Evolutionary conservation across 2,329 filamentous ascomycete genomes (phyloP), one percentile per base, ranked within the genome.

Genomic region (Fonsecaea pedrosoi): DNA sequence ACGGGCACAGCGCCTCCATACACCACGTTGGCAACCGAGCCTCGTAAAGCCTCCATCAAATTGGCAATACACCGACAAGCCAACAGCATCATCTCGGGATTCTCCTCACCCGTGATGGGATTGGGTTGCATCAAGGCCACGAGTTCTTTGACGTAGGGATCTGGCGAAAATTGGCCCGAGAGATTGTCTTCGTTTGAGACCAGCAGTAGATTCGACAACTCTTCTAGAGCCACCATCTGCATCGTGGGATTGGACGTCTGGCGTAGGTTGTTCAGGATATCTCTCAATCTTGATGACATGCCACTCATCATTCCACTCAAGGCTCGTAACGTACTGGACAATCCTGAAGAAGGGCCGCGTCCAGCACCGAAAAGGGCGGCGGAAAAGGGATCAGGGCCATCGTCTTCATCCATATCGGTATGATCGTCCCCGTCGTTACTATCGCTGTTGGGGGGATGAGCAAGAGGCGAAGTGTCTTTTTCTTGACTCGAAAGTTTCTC

Each of bases 111-210:
- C 70, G 92, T 88, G 54, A 74, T 66, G 65, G 96, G 92, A 75
- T 92, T 92, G 2, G 92, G 91, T 73, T 96, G 91, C 95, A 99
- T 98, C 73, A 99, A 82, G 12, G 85, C 81, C 56, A 99, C 93
- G 60, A 99, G 84, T 79, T 99, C 95, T 80, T 97, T 97, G 64
- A 99, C 92, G 75, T 95, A 98, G 8, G 92, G 87, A 79, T 99
- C 95, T 1, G 95, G 92, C 0, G 92, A 92, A 77, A 99, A 98
- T 75, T 97, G 92, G 4, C 95, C 95, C 1, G 94, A 92, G 10
- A 99, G 85, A 71, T 96, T 97, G 76, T 99, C 95, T 79, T 99
- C 95, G 72, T 95, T 98, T 10, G 94, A 97, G 42, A 99, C 92
- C 35, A 99, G 84, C 4, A 99, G 83, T 62, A 98, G 89, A 78